A percentile compares a stretch with the other conserved stretches of the same genome.
phyloP scores from a whole-genome alignment of 139 green algal genomes.

The Tetraselmis striata region DNA sequence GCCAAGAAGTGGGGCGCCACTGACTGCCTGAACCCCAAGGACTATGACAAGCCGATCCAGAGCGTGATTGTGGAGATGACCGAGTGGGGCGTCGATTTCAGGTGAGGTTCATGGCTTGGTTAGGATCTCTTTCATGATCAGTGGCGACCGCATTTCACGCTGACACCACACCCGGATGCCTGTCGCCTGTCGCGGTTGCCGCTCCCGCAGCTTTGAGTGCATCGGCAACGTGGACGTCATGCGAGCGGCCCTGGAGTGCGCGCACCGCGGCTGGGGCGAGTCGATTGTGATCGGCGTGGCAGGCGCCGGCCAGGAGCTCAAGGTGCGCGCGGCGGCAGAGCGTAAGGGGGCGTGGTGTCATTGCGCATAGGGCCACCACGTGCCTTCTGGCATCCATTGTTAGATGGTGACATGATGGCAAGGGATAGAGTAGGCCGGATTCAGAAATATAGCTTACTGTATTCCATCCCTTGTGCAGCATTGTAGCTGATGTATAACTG shows the following conservation, averaged over 20 bases:
- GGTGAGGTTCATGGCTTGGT: slow-evolving; percentile 51
- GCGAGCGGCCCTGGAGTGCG: slow-evolving; percentile 87
- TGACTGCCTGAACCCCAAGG: slow-evolving; percentile 81
- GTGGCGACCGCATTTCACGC: not conserved
- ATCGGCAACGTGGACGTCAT: slow-evolving; percentile 91
- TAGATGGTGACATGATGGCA: too few species aligned
- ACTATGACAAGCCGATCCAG: slow-evolving; percentile 76
- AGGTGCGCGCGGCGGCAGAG: not conserved
- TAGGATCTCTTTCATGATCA: not conserved
- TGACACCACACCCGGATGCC: too few species aligned
- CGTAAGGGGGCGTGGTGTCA: too few species aligned
- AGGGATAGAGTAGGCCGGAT: too few species aligned
- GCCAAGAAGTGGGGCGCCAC: slow-evolving; percentile 80
- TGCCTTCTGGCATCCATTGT: too few species aligned
- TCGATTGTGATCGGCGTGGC: slow-evolving; percentile 82
- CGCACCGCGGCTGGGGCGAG: slow-evolving; percentile 82
- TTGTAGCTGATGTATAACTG: too few species aligned
- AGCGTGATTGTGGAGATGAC: slow-evolving; percentile 78
- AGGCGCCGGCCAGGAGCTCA: slow-evolving; percentile 79
- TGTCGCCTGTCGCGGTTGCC: not conserved
- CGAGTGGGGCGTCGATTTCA: slow-evolving; percentile 84
- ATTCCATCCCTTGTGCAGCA: too few species aligned
- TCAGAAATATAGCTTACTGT: too few species aligned
- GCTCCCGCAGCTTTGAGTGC: slow-evolving; percentile 51
- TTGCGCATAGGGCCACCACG: too few species aligned